Conservation (phyloP, 2,329 filamentous ascomycete species). For the Dactylellina drechsleri region DNA sequence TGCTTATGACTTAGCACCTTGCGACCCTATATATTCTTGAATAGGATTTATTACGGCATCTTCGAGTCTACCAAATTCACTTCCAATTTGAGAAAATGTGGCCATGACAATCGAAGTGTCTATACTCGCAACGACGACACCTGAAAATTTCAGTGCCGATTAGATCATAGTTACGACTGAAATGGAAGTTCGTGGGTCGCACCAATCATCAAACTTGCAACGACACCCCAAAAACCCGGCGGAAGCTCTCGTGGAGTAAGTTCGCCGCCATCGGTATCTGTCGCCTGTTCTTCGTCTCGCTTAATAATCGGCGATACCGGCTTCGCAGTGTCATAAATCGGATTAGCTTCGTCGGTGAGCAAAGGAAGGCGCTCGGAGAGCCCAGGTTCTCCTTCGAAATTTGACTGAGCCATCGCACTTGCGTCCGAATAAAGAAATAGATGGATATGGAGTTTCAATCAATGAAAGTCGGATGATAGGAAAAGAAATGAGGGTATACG, state of each 20-base stretch:
- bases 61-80: slow-evolving; percentile 64
- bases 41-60: slow-evolving; percentile 21
- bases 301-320: slow-evolving; percentile 3
- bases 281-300: slow-evolving; percentile 13
- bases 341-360: slow-evolving; percentile 4
- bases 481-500: background rate
- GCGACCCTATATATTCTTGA: background rate
- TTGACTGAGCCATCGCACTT: slow-evolving; percentile 29
- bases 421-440: background rate
- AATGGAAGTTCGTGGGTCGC: background rate
- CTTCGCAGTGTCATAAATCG: slow-evolving; percentile 13
- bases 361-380: slow-evolving; percentile 27
- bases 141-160: slow-evolving; percentile 59
- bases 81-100: slow-evolving; percentile 71
- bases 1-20: background rate
- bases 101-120: slow-evolving; percentile 74
- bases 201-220: slow-evolving; percentile 52
- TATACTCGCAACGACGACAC: slow-evolving; percentile 74
- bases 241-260: slow-evolving; percentile 17
- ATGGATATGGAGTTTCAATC: background rate
- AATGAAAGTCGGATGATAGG: background rate
- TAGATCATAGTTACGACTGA: background rate
- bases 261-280: slow-evolving; percentile 10
- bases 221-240: slow-evolving; percentile 42
- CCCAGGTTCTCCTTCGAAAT: slow-evolving; percentile 4